Base-by-base conservation (phyloP, 2,329 filamentous ascomycete species). In the Talaromyces sp. region DNA sequence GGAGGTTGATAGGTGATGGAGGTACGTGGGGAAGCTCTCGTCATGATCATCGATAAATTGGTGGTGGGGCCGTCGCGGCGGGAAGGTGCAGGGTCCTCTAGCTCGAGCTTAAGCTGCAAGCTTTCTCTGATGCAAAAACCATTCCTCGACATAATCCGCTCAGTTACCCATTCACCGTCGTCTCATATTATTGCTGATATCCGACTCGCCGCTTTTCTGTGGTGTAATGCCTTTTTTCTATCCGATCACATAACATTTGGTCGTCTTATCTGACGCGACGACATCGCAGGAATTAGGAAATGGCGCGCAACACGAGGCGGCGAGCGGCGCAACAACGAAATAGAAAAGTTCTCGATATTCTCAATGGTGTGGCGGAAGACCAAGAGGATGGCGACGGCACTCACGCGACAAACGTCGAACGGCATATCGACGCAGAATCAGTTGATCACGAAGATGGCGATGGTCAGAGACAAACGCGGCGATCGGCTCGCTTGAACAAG, bases 1-100 rank as follows among this genome's bases (percentile, higher is more conserved):
- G 31, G n/a, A 25, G 53, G 49, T 86, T 80, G 65, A 74, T 74
- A 17, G 72, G 59, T 27, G 69, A 10, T 5, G 15, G 49, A 54
- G 3, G 49, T 34, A 7, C 51, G 51, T 22, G 51, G 51, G 53
- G 31, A 38, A 56, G 31, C 31, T 56, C n/a, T 56, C 31, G n/a
- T 36, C 10, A 34, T 19, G 15, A 54, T 34, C 22, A 51, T 51
- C 25, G 6, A 51, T 53, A 53, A 38, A 56, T n/a, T 7, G 53
- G 19, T 56, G 53, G 53, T 56, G 53, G 53, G 53, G 53, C 53
- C 10, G 27, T 34, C 53, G n/a, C 53, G 11, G 31, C 49, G 49
- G 27, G 49, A 53, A 53, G 27, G 27, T 54, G 51, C 51, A n/a
- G 27, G 51, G 22, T 15, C 22, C 19, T n/a, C 17, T n/a, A n/a